Percentiles rank a stretch among this genome's conserved stretches.
Evolutionary conservation across 2,329 filamentous ascomycete genomes (phyloP).

Genomic region (Decorospora gaudefroyi): DNA sequence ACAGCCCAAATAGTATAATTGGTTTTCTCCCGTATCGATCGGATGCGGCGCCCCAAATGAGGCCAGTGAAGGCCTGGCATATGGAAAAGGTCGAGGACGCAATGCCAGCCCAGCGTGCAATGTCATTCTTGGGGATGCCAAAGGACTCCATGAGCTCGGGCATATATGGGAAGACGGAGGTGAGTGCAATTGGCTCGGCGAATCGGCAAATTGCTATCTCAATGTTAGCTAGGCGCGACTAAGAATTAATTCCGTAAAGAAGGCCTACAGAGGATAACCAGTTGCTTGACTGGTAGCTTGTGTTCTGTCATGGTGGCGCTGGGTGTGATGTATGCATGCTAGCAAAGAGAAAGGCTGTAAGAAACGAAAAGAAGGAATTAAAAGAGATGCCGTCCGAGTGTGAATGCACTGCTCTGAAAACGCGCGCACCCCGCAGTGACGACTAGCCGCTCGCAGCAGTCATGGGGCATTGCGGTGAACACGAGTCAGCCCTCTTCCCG

Average conservation of each 20-base stretch:
- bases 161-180: conserved; percentile 93
- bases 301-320: conserved; percentile 43
- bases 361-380: neutral
- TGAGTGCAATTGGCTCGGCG: conserved; percentile 89
- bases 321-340: conserved; percentile 15
- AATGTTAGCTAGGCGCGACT: conserved; percentile 7
- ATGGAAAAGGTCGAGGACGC: conserved; percentile 82
- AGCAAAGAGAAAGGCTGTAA: conserved; percentile 3
- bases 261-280: conserved; percentile 46
- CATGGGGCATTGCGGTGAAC: conserved; percentile 13
- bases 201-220: conserved; percentile 84
- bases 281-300: conserved; percentile 48
- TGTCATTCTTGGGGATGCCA: conserved; percentile 47
- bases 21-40: conserved; percentile 85
- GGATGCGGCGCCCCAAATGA: conserved; percentile 85
- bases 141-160: conserved; percentile 58
- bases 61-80: conserved; percentile 77
- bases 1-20: conserved; percentile 73
- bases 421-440: conserved; percentile 23
- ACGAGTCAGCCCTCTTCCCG: conserved; percentile 7
- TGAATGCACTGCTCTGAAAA: conserved; percentile 12
- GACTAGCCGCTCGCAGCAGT: conserved; percentile 15
- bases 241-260: neutral
- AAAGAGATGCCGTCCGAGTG: conserved; percentile 2
- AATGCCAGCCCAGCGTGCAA: conserved; percentile 74